phyloP scores from a whole-genome alignment of 768 basidiomycete genomes.

The Boletus insuetus region DNA sequence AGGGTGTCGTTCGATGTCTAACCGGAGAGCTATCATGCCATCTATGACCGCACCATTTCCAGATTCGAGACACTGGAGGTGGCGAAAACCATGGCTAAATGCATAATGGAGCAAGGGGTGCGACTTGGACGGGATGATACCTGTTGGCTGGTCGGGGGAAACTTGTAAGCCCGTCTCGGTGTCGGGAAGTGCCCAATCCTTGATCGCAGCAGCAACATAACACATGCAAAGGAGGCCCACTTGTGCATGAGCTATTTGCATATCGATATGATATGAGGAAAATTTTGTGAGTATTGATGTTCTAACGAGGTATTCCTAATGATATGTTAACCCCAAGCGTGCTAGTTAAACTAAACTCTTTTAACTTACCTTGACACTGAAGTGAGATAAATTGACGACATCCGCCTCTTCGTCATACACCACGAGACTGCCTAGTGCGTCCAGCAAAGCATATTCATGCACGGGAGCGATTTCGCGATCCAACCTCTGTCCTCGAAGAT shows the following conservation, averaged over 20 bases:
- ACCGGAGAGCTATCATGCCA: background rate
- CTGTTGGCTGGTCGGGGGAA: background rate
- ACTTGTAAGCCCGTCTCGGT: background rate
- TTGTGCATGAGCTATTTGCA: background rate
- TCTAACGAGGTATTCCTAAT: slow-evolving; percentile 10
- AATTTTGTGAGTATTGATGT: background rate
- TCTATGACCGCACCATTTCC: background rate
- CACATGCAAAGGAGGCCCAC: slow-evolving; percentile 1
- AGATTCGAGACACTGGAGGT: background rate
- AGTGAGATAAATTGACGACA: slow-evolving; percentile 13
- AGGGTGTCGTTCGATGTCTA: background rate
- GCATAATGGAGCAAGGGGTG: background rate
- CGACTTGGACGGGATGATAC: too few species aligned
- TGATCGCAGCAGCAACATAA: background rate
- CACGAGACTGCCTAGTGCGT: slow-evolving; percentile 15
- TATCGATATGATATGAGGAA: background rate
- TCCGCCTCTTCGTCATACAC: background rate
- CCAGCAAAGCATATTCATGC: background rate
- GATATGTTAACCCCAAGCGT: background rate
- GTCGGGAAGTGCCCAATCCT: background rate
- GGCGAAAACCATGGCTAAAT: background rate
- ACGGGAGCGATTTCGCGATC: background rate
- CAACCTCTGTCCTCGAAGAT: background rate
- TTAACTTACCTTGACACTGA: slow-evolving; percentile 13
- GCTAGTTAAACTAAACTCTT: background rate